Evolutionary conservation across 768 basidiomycete genomes (phyloP), one percentile per base, ranked within the genome.

Genomic region (Phlegmacium glaucopus): DNA sequence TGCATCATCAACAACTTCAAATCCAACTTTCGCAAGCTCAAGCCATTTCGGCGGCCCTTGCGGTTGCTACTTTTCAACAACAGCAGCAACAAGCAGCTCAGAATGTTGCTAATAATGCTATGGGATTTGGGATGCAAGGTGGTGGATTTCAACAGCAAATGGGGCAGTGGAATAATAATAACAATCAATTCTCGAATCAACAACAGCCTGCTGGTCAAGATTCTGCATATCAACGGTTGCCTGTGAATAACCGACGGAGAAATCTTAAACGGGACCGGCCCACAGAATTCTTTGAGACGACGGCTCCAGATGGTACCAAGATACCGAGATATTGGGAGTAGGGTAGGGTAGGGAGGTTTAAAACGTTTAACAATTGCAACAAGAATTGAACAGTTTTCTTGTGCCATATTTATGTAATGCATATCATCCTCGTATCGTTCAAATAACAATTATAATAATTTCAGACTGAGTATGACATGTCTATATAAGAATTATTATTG

Each of bases 221-320:
- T 52, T 91, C 89, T 6, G 86, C 90, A n/a, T 92, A 93, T 62
- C 90, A 93, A 62, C 76, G 90, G 29, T 60, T 90, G 41, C 90
- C 90, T 26, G 67, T 93, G 45, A 92, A 91, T 58, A 90, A 88
- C 57, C 76, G 90, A 49, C 77, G 90, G 44, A 72, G 87, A 59
- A 82, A 82, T 55, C 58, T 88, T 54, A 91, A 93, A 66, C 77
- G 90, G 8, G 90, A 92, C 26, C 72, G 90, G 39, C 90, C 90
- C 1, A 84, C 86, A 4, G 90, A 93, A 66, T 92, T 92, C 59
- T 64, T 90, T 58, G 90, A 91, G 57, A 76, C 89, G 9, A 79
- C 80, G 3, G 78, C 74, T 11, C 82, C 83, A 48, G 70, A 67
- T 45, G 85, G 85, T 22, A 72, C 61, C 54, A 90, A 91, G 65